Evolutionary conservation across 176 grass and related monocot genomes (phyloP).

Genomic region (Rhipidocladum racemiflorum): DNA sequence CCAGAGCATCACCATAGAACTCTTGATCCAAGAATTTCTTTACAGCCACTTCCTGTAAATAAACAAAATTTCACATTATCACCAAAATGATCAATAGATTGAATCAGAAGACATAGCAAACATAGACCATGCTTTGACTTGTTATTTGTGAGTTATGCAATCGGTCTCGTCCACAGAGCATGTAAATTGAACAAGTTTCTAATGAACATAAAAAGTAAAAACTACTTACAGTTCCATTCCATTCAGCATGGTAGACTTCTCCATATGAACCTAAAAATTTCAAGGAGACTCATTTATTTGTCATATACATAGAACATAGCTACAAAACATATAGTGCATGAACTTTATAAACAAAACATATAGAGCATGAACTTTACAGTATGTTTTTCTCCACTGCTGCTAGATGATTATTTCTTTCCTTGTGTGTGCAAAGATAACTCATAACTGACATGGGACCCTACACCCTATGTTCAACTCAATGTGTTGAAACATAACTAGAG

Average conservation of each 20-base stretch:
- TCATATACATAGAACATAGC: neutral
- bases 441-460: neutral
- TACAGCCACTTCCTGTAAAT: conserved; percentile 96
- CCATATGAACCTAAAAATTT: conserved; percentile 81
- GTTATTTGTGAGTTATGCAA: conserved; percentile 4
- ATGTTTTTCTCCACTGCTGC: conserved; percentile 3
- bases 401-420: conserved; percentile 24
- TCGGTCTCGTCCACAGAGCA: neutral
- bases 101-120: conserved; percentile 21
- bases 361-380: neutral
- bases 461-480: neutral
- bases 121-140: neutral
- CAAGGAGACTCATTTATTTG: conserved; percentile 27
- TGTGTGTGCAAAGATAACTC: neutral
- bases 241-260: conserved; percentile 93
- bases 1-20: conserved; percentile 93
- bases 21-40: conserved; percentile 98
- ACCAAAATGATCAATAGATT: neutral
- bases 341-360: conserved; percentile 24
- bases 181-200: conserved; percentile 3
- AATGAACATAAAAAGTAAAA: neutral
- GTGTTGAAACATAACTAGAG: neutral
- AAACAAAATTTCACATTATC: neutral
- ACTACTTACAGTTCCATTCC: conserved; percentile 85
- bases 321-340: conserved; percentile 23